Percentiles rank a stretch among this genome's conserved stretches.
phyloP scores from a whole-genome alignment of 2,329 filamentous ascomycete species.

The Fonsecaea monophora region DNA sequence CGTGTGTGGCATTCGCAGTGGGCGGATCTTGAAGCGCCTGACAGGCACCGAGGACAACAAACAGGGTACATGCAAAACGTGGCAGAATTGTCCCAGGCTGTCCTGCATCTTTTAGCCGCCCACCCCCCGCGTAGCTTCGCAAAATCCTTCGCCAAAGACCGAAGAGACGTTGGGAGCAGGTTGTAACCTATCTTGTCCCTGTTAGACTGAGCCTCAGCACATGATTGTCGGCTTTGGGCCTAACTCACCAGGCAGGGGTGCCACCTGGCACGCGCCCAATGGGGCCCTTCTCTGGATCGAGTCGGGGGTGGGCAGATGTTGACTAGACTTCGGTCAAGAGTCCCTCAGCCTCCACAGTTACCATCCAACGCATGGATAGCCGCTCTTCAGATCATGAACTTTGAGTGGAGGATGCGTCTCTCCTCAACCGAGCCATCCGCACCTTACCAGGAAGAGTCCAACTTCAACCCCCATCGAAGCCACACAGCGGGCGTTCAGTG shows the following conservation, averaged over 20 bases:
- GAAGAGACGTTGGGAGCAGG: not conserved
- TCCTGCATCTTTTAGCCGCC: conserved; percentile 12
- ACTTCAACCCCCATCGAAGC: not conserved
- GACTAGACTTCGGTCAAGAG: conserved; percentile 8
- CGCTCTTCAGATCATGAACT: conserved; percentile 13
- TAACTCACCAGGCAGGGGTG: conserved; percentile 11
- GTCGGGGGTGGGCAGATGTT: conserved; percentile 7
- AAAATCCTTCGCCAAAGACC: not conserved
- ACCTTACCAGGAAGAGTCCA: not conserved
- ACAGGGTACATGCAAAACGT: not conserved
- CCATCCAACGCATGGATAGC: conserved; percentile 21
- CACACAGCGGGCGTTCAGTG: conserved; percentile 8
- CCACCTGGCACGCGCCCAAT: conserved; percentile 28
- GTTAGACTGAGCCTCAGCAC: not conserved
- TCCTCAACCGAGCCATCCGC: conserved; percentile 1
- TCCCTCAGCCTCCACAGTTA: conserved; percentile 10
- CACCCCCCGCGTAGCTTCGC: conserved; percentile 7
- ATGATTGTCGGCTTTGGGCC: conserved; percentile 10
- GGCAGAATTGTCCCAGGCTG: conserved; percentile 9
- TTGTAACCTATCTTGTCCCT: not conserved
- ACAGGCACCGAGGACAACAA: not conserved
- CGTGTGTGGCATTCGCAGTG: conserved; percentile 26
- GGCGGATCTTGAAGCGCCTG: conserved; percentile 4
- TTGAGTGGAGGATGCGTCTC: conserved; percentile 11
- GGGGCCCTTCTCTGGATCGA: conserved; percentile 26